These are phyloP conservation scores for Elongisporangium prolatum DNA, from an alignment of 352 stramenopile species.

Conservation along the genomic window DNA sequence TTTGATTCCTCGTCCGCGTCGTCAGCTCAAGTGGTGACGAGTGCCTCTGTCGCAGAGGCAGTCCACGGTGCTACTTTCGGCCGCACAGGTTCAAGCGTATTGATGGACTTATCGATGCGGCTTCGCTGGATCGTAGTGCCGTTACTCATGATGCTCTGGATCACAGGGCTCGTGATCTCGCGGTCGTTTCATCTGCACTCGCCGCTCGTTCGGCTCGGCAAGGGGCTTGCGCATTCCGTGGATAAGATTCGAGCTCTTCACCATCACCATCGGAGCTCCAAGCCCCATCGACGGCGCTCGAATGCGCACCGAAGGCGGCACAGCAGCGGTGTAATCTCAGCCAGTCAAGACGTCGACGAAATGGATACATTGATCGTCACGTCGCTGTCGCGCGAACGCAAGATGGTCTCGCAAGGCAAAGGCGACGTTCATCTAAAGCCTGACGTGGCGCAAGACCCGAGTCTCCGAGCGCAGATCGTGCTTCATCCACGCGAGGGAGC, in stretches of 20 bases:
- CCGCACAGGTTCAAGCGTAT: no score
- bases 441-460: no score
- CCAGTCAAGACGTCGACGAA: conserved; percentile 57
- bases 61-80: no score
- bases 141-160: conserved; percentile 36
- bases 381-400: conserved; percentile 55
- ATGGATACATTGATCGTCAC: conserved; percentile 69
- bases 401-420: conserved; percentile 15
- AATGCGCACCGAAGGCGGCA: conserved; percentile 13
- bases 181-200: conserved; percentile 40
- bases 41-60: no score
- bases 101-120: neutral
- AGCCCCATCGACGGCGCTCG: conserved; percentile 9
- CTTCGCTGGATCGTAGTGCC: conserved; percentile 43
- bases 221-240: conserved; percentile 13
- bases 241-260: conserved; percentile 17
- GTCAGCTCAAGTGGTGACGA: no score
- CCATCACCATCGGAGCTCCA: conserved; percentile 4
- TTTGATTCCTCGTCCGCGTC: neutral
- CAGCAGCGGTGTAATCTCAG: conserved; percentile 14
- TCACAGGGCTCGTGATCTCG: conserved; percentile 36
- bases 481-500: conserved; percentile 60
- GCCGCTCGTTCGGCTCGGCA: conserved; percentile 32
- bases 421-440: neutral
- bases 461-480: conserved; percentile 37